Evolutionary conservation across 345 rosid species (phyloP), one percentile per base, ranked within the genome.

Genomic region (Schrenkiella parvula): DNA sequence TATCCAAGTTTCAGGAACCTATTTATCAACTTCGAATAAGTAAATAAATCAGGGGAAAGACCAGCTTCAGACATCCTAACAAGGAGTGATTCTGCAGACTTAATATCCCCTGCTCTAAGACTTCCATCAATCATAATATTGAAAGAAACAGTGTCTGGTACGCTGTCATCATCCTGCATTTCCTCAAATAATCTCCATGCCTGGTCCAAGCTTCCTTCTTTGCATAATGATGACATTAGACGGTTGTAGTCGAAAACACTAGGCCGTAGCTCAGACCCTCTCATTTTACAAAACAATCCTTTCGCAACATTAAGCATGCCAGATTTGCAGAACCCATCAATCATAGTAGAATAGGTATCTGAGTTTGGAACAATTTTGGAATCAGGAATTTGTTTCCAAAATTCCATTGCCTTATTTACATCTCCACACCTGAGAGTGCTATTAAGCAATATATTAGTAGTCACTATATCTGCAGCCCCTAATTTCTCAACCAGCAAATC

Each of bases 161-260:
- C 47, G 68, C 67, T 67, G 44, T 70, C 64, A 25, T 66, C 66
- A 55, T 69, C 46, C 68, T 69, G 72, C 75, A 83, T 80, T 63
- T 86, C 88, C 71, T 75, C 74, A 83, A 87, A 87, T 70, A 89
- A 75, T 53, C 67, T 78, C 78, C 74, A 80, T 35, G 96, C 92
- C 78, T 84, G 88, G 54, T 85, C 87, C 78, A 86, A 48, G 76
- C 81, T 81, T 70, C 87, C 78, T 68, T 84, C 96, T 71, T 84
- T 82, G 84, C 86, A 83, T 77, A 87, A 79, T 10, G 83, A 78
- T 46, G 88, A 73, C 79, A 89, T 50, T 35, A 84, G 52, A 1
- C 77, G 66, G 76, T 87, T 87, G 77, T 78, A 87, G 76, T 85
- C 88, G 23, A 55, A 69, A 71, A 78, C 64, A 6, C 65, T 44